Percentiles rank a stretch among this genome's conserved stretches.
Evolutionary conservation across 2,329 filamentous ascomycete genomes (phyloP).

Genomic region (Colletotrichum noveboracense): DNA sequence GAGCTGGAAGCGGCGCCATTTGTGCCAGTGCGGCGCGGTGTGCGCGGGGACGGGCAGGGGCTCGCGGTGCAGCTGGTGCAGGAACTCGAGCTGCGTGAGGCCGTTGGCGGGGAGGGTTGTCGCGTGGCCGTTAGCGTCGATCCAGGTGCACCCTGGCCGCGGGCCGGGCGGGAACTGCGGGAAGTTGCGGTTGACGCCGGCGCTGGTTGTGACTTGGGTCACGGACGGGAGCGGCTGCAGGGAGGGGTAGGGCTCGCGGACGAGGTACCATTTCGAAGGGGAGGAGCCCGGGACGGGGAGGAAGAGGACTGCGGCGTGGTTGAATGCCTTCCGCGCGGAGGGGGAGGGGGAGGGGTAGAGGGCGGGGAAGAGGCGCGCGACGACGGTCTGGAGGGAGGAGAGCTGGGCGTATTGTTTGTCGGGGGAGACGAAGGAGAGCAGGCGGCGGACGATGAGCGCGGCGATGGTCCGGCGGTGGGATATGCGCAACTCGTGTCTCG

Average conservation of each 20-base stretch:
- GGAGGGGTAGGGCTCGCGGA: constrained; percentile 50
- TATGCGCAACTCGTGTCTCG: constrained; percentile 30
- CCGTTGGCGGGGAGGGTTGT: background rate
- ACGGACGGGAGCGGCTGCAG: constrained; percentile 36
- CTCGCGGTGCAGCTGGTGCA: background rate
- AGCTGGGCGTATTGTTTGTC: constrained; percentile 48
- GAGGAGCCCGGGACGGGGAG: constrained; percentile 36
- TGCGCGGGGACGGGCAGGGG: background rate
- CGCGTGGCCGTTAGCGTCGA: background rate
- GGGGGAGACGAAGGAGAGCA: constrained; percentile 57
- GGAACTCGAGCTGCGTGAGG: background rate
- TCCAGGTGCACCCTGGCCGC: background rate
- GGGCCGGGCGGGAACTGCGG: constrained; percentile 2
- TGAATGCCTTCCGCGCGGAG: constrained; percentile 43
- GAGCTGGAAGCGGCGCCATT: constrained; percentile 40
- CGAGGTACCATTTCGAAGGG: constrained; percentile 47
- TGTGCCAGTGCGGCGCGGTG: constrained; percentile 24
- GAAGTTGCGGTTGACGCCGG: background rate
- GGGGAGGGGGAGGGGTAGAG: constrained; percentile 28
- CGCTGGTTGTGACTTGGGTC: background rate
- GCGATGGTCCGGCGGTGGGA: constrained; percentile 48
- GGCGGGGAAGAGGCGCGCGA: constrained; percentile 54
- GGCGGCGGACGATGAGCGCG: constrained; percentile 49
- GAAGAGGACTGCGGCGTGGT: constrained; percentile 43
- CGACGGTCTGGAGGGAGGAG: constrained; percentile 47